Base-by-base conservation (phyloP, 23 red algal species). In the Gracilaria gracilis region DNA sequence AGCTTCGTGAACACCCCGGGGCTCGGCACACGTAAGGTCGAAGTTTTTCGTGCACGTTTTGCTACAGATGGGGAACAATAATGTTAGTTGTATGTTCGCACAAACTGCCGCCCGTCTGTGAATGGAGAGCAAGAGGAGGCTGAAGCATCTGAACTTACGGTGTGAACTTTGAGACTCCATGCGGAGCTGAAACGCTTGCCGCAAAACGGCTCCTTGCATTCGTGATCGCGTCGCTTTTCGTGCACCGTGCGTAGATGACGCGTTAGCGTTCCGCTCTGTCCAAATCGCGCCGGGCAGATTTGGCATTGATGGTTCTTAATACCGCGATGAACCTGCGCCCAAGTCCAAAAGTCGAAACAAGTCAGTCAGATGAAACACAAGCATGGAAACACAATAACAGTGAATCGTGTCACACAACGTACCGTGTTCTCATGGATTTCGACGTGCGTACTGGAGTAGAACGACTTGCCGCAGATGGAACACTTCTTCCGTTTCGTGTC, bases 31-130 rank as follows among this genome's bases (percentile, higher is more conserved):
- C 12, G 37, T 49, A 85, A 33, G 81, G 81, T 70, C 65, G 47
- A 4, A 85, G 46, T 25, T 85, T 85, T 47, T 85, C 81, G 61
- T 85, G 81, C 7, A 85, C 81, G 24, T 85, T 85, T 85, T 69
- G 81, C 81, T 85, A 31, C 19, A 33, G 34, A 1, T 1, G 44
- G 0, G 2, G 55, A 4, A 19, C 21, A n/a, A 36, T 21, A 6
- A 2, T 20, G 51, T 55, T 55, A 55, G 51, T 20, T 2, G n/a
- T n/a, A n/a, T n/a, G n/a, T n/a, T n/a, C n/a, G n/a, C n/a, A n/a
- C n/a, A n/a, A n/a, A n/a, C n/a, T n/a, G n/a, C n/a, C n/a, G n/a
- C n/a, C n/a, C n/a, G n/a, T n/a, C n/a, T n/a, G n/a, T n/a, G n/a
- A n/a, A n/a, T n/a, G n/a, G n/a, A n/a, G n/a, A n/a, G n/a, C n/a